Evolutionary conservation across 2,329 filamentous ascomycete genomes (phyloP), one percentile per base, ranked within the genome.

Genomic region (Fusarium heterosporum): DNA sequence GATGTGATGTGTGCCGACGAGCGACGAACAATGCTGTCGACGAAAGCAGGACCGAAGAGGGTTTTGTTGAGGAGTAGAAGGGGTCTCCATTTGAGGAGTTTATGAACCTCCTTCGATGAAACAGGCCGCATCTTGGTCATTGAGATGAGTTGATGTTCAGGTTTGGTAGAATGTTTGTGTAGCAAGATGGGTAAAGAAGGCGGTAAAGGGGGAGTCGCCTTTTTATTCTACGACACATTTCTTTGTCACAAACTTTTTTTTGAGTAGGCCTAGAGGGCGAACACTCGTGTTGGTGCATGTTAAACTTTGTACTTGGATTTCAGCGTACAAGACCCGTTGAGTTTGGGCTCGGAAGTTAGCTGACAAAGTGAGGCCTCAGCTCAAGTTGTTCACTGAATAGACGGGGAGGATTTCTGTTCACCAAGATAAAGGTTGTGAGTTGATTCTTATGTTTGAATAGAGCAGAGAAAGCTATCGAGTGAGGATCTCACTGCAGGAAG

Each of bases 31-130:
- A 58, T 4, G 17, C 13, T 25, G 1, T 55, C 29, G 8, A 58
- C 6, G 5, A 42, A 63, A 2, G 58, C 34, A 0, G 36, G 30
- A 7, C 51, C 43, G 4, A 22, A 16, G 0, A 42, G 25, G 0
- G 40, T 47, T 3, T 3, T 39, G 26, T 63, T 14, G 3, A 63
- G 2, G 6, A 63, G 11, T 2, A 63, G 34, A 4, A 58, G 6
- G 0, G 51, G 60, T 19, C 30, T 50, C 58, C n/a, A 63, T 6
- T 6, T 8, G 2, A 38, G 16, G 13, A 63, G 41, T 4, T 25
- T 10, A 1, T 13, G 16, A 4, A 19, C 4, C 12, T 63, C 60
- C 1, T 17, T 3, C n/a, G 12, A 8, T 8, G 4, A 3, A 3
- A 28, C 45, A 2, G 53, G 25, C 11, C 43, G 43, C 59, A 62